These are phyloP conservation scores for Trypanosoma theileri DNA, from an alignment of 208 protist genomes.

Conservation along the genomic window DNA sequence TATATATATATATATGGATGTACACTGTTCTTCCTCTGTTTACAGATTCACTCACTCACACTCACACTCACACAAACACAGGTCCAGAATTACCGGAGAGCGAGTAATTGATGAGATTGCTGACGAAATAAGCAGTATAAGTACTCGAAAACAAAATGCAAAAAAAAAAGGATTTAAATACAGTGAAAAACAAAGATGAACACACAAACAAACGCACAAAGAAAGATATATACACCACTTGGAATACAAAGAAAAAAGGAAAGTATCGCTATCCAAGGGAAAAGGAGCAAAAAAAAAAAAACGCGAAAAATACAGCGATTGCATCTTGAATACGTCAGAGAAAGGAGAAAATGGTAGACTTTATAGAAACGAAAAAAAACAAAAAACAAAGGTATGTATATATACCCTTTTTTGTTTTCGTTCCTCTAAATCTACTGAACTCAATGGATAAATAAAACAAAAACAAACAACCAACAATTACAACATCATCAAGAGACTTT, in stretches of 20 bases:
- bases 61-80: not conserved
- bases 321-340: too few relatives aligned
- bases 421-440: too few relatives aligned
- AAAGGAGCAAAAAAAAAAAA: not conserved
- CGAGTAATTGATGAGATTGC: not conserved
- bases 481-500: too few relatives aligned
- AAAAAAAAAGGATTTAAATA: not conserved
- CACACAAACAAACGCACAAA: slow-evolving; percentile 2
- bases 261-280: not conserved
- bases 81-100: not conserved
- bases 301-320: too few relatives aligned
- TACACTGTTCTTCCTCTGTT: too few relatives aligned
- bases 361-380: too few relatives aligned
- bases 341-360: too few relatives aligned
- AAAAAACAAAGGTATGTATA: too few relatives aligned
- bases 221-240: slow-evolving; percentile 8
- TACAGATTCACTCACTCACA: not conserved
- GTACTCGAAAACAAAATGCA: not conserved
- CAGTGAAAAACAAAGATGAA: not conserved
- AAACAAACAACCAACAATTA: too few relatives aligned
- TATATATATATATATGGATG: slow-evolving; percentile 9
- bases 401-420: not conserved
- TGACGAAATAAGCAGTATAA: too few relatives aligned
- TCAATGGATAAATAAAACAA: too few relatives aligned
- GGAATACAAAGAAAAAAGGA: slow-evolving; percentile 6